Evolutionary conservation across 805 yeast species (phyloP).

Genomic region (Citeromyces nyonsensis): DNA sequence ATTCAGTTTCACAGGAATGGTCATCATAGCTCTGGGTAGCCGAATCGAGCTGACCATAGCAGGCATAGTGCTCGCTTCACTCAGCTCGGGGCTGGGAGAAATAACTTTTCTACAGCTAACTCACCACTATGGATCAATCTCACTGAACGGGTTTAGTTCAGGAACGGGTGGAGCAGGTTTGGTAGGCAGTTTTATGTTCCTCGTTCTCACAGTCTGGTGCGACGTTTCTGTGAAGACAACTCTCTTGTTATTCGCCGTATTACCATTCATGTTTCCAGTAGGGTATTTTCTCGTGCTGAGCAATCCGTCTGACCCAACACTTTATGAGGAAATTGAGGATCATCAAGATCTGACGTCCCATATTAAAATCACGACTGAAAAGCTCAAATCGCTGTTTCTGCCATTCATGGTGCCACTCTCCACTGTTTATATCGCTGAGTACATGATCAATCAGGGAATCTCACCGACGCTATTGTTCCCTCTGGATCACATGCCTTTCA

Average conservation of each 20-base stretch:
- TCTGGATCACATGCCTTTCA: constrained; percentile 52
- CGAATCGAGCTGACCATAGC: constrained; percentile 25
- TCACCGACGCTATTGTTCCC: constrained; percentile 82
- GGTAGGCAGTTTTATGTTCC: constrained; percentile 58
- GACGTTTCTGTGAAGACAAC: constrained; percentile 36
- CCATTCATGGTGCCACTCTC: constrained; percentile 79
- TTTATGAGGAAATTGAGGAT: background rate
- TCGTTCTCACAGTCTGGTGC: constrained; percentile 59
- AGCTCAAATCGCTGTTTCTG: constrained; percentile 25
- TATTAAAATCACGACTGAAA: constrained; percentile 11
- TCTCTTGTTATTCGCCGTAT: constrained; percentile 36
- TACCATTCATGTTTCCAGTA: constrained; percentile 13
- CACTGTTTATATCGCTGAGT: constrained; percentile 76
- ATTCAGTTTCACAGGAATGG: constrained; percentile 63
- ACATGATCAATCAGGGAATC: constrained; percentile 81
- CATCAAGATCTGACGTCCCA: constrained; percentile 5
- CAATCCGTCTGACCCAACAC: constrained; percentile 1
- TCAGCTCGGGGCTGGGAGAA: constrained; percentile 85
- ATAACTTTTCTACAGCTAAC: constrained; percentile 78
- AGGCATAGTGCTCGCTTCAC: constrained; percentile 70
- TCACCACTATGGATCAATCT: constrained; percentile 43
- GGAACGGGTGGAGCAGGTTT: constrained; percentile 97
- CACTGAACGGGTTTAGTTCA: constrained; percentile 77
- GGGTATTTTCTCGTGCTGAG: constrained; percentile 14
- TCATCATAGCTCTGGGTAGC: constrained; percentile 33